Evolutionary conservation across 306 rosid species (phyloP), one percentile per base, ranked within the genome.

Genomic region (Rosa lucieae): DNA sequence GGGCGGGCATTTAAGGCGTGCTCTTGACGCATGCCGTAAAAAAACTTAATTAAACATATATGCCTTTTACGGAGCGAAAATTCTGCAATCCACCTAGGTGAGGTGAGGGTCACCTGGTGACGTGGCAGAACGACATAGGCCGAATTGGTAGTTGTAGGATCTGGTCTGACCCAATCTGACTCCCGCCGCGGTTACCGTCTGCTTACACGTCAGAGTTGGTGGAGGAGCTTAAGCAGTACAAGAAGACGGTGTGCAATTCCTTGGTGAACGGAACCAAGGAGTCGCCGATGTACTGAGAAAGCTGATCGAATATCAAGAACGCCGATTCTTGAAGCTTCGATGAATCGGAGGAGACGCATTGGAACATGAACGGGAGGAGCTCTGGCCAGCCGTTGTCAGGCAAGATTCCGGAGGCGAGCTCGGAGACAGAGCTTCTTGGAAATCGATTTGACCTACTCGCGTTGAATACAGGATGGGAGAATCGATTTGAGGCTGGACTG

Each of bases 301-400:
- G 77, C 80, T 90, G 99, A 14, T 98, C 99, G 56, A 95, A 95
- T 42, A 95, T 95, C 53, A 95, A 46, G 42, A 95, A 95, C 0
- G 99, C 94, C 0, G 94, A 90, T 59, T 95, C 99, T 48, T 95
- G 99, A 12, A 95, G 89, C 80, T 89, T 89, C 1, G 97, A 85
- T 0, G 93, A 88, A 35, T 90, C 96, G 8, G 99, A 90, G 0
- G 98, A 95, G 0, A 95, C 99, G 67, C 98, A 95, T 53, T 88
- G 94, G 70, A 95, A 95, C 94, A 95, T 95, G 51, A 91, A 93
- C 4, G 99, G 99, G 21, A 95, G 72, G 35, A 92, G 83, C 67
- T 95, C 99, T 0, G 99, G 98, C 99, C 99, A 95, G 0, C 72
- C 94, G 63, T 91, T 91, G 2, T 92, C 99, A 0, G 99, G 97